Evolutionary conservation across 2,329 filamentous ascomycete species (phyloP).

Genomic region (Fusarium buharicum): DNA sequence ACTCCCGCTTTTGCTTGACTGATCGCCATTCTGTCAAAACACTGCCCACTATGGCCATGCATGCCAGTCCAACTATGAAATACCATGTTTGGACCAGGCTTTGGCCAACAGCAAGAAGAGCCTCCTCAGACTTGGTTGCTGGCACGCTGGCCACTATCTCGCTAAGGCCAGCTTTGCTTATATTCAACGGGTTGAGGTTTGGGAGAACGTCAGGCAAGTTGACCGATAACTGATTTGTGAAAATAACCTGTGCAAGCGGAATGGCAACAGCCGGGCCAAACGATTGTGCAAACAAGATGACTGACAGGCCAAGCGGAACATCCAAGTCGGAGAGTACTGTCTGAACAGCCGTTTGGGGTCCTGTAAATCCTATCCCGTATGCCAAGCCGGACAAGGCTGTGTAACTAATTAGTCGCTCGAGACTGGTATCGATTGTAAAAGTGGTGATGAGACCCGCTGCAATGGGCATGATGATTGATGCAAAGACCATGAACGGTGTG

Average conservation of each 20-base stretch:
- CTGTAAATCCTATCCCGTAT: conserved; percentile 27
- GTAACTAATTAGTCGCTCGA: conserved; percentile 9
- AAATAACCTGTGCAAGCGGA: conserved; percentile 31
- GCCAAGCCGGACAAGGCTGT: conserved; percentile 14
- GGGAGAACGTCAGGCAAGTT: conserved; percentile 15
- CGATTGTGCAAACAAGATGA: conserved; percentile 35
- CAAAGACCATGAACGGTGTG: conserved; percentile 23
- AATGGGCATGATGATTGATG: conserved; percentile 21
- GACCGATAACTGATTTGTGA: conserved; percentile 22
- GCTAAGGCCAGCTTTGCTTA: conserved; percentile 4
- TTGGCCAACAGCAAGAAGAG: neutral
- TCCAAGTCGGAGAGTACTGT: conserved; percentile 14
- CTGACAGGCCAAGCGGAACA: conserved; percentile 36
- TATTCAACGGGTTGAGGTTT: neutral
- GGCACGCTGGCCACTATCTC: conserved; percentile 1
- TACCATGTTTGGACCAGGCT: conserved; percentile 26
- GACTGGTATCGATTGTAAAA: conserved; percentile 12
- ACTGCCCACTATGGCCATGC: conserved; percentile 15
- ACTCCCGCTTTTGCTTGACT: conserved; percentile 11
- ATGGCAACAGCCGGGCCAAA: conserved; percentile 35
- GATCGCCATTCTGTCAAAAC: conserved; percentile 26
- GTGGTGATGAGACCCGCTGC: conserved; percentile 15
- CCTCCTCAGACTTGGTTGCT: rapidly evolving
- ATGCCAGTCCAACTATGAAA: conserved; percentile 20
- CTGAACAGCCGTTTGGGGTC: conserved; percentile 24